Conservation (phyloP, 305 asterid species). For the Solanum hybrid region DNA sequence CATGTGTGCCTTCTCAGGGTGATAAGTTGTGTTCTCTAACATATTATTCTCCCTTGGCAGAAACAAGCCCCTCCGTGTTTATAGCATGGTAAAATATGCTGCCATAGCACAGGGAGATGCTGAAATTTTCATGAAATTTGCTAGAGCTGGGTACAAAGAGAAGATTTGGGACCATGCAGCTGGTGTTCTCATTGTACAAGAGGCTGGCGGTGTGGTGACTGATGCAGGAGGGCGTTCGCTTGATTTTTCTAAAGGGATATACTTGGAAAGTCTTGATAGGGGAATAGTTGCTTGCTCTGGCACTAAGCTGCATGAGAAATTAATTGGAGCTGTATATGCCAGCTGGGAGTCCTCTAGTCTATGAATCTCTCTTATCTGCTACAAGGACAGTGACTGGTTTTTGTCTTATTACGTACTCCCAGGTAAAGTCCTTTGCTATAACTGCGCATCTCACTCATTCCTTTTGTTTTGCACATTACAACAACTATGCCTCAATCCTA, state of each 20-base stretch:
- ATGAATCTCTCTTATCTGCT: constrained; percentile 20
- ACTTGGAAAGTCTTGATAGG: constrained; percentile 61
- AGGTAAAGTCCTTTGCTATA: constrained; percentile 14
- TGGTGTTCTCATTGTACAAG: constrained; percentile 67
- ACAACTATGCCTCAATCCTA: neutral
- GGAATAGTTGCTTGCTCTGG: constrained; percentile 69
- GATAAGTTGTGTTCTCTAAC: neutral
- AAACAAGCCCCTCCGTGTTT: constrained; percentile 57
- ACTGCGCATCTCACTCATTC: neutral
- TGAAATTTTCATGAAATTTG: constrained; percentile 69
- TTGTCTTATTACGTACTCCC: constrained; percentile 4
- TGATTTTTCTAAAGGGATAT: constrained; percentile 55
- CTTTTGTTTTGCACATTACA: neutral
- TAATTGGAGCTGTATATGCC: constrained; percentile 58
- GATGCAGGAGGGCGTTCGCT: constrained; percentile 66
- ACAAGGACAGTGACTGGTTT: neutral
- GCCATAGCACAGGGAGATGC: constrained; percentile 83
- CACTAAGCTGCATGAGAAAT: constrained; percentile 43
- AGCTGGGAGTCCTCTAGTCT: constrained; percentile 78
- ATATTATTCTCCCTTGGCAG: constrained; percentile 24
- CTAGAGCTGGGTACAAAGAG: constrained; percentile 63
- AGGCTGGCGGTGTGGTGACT: constrained; percentile 76
- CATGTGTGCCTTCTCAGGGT: neutral
- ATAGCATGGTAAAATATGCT: constrained; percentile 83
- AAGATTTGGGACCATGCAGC: constrained; percentile 87